Conservation (phyloP, 2,329 filamentous ascomycete genomes). For the Phyllosticta citribraziliensis region DNA sequence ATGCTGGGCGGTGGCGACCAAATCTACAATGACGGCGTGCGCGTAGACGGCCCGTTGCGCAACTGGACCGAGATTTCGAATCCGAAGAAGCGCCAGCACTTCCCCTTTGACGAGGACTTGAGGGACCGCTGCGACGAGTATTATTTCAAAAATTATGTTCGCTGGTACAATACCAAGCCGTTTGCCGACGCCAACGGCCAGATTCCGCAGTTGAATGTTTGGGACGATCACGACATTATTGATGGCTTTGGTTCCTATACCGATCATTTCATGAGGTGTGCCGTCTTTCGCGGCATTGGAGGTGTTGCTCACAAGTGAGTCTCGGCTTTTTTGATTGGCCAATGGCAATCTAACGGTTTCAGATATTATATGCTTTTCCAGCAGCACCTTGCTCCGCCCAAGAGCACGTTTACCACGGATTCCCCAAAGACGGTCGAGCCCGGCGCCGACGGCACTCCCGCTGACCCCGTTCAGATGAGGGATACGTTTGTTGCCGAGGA, state of each 20-base stretch:
- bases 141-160: slow-evolving; percentile 52
- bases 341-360: not conserved
- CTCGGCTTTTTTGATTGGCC: not conserved
- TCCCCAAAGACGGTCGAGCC: slow-evolving; percentile 42
- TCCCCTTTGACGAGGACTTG: slow-evolving; percentile 56
- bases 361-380: slow-evolving; percentile 59
- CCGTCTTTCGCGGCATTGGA: slow-evolving; percentile 56
- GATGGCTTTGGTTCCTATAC: slow-evolving; percentile 58
- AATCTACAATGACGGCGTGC: slow-evolving; percentile 67
- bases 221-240: slow-evolving; percentile 59
- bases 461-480: slow-evolving; percentile 61
- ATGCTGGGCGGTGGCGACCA: slow-evolving; percentile 91
- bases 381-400: slow-evolving; percentile 72
- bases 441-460: slow-evolving; percentile 41
- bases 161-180: slow-evolving; percentile 60
- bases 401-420: slow-evolving; percentile 77
- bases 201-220: slow-evolving; percentile 56
- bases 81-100: slow-evolving; percentile 49
- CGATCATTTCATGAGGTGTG: slow-evolving; percentile 56
- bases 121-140: slow-evolving; percentile 50
- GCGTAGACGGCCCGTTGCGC: slow-evolving; percentile 71
- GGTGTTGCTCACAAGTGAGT: slow-evolving; percentile 40
- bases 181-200: slow-evolving; percentile 52
- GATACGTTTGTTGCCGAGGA: slow-evolving; percentile 60
- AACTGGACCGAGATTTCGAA: slow-evolving; percentile 52